Conservation (phyloP, 345 rosid species). For the Durio zibethinus region DNA sequence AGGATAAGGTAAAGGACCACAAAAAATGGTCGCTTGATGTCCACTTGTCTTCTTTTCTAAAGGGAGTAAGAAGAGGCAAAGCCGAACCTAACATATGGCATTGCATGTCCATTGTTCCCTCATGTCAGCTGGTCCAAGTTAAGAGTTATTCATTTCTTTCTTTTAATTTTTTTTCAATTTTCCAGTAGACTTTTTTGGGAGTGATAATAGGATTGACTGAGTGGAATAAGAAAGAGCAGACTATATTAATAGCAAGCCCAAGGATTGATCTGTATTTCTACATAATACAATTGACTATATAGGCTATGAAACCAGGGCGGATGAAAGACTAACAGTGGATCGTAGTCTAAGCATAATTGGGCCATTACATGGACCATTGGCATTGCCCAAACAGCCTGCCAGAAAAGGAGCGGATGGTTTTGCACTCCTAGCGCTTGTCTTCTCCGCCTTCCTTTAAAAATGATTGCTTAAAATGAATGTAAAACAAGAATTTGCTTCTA, state of each 20-base stretch:
- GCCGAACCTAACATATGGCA: background rate
- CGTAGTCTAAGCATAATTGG: background rate
- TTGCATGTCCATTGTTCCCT: background rate
- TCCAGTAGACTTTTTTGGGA: background rate
- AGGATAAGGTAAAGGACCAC: slow-evolving; percentile 13
- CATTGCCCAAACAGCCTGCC: background rate
- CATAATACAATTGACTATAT: background rate
- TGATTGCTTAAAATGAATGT: background rate
- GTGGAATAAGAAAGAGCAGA: background rate
- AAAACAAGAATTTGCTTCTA: background rate
- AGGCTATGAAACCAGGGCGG: background rate
- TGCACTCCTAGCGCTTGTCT: background rate
- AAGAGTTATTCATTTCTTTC: too few relatives aligned
- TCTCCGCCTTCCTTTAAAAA: background rate
- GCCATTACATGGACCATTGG: background rate
- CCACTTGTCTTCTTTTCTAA: slow-evolving; percentile 15
- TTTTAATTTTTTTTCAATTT: too few relatives aligned
- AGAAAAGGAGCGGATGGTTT: background rate
- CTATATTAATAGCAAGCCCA: background rate
- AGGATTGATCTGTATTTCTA: background rate
- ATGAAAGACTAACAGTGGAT: background rate
- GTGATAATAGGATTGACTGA: background rate
- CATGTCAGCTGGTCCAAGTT: slow-evolving; percentile 14
- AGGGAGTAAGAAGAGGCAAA: background rate
- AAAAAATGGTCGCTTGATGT: slow-evolving; percentile 15